Conservation (phyloP, 495 filamentous ascomycete genomes). For the Staphylotrichum tortipilum region DNA sequence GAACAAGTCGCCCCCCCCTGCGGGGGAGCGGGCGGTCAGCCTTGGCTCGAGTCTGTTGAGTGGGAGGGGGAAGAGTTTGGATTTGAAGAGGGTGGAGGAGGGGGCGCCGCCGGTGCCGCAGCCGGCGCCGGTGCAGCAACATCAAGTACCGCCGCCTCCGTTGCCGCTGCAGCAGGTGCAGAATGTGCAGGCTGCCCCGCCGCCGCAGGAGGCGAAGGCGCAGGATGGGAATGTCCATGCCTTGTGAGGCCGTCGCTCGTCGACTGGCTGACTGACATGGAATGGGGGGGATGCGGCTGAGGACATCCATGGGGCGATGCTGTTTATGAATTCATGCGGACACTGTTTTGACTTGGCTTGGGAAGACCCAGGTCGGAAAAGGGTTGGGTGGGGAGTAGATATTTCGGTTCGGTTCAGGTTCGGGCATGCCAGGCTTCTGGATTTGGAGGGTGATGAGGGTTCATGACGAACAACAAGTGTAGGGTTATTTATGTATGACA, state of each 20-base stretch:
- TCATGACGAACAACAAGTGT: too few species aligned
- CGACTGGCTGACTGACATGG: too few species aligned
- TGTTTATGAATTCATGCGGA: too few species aligned
- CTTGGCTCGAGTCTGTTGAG: slow-evolving; percentile 19
- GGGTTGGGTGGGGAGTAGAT: neutral
- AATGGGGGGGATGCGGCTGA: too few species aligned
- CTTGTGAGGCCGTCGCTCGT: too few species aligned
- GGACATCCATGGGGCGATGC: too few species aligned
- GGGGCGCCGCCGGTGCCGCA: slow-evolving; percentile 20
- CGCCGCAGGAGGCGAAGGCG: neutral
- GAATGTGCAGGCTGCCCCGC: too few species aligned
- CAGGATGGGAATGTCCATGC: neutral
- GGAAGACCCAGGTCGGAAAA: neutral
- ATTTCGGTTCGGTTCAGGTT: neutral
- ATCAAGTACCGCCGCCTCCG: too few species aligned
- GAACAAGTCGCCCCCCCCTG: slow-evolving; percentile 36
- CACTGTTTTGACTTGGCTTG: neutral
- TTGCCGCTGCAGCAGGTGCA: too few species aligned
- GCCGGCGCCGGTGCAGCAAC: neutral
- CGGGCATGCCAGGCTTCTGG: neutral
- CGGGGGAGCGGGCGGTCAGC: slow-evolving; percentile 21
- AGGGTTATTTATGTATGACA: too few species aligned
- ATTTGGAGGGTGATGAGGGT: neutral
- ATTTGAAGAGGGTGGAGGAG: slow-evolving; percentile 28
- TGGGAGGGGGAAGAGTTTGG: slow-evolving; percentile 34